A percentile compares a stretch with the other conserved stretches of the same genome.
Conservation (phyloP, 345 rosid genomes). For the Gossypium thurberi region DNA sequence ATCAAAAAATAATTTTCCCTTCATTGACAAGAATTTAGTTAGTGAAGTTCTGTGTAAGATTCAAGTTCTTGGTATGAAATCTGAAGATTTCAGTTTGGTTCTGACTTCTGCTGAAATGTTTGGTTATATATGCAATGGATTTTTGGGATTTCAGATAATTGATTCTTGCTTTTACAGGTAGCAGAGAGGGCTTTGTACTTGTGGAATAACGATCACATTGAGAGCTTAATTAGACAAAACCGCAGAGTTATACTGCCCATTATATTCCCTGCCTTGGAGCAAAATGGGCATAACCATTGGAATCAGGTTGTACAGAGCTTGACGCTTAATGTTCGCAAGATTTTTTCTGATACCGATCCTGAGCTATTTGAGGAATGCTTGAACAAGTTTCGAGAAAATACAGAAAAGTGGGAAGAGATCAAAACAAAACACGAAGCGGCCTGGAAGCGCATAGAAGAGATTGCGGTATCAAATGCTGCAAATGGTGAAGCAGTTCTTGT, state of each 20-base stretch:
- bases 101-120: background rate
- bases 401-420: conserved; percentile 37
- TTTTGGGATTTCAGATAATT: background rate
- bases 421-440: conserved; percentile 46
- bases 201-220: conserved; percentile 74
- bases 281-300: conserved; percentile 61
- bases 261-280: conserved; percentile 59
- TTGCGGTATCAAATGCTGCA: conserved; percentile 28
- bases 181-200: conserved; percentile 69
- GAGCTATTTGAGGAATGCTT: conserved; percentile 55
- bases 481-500: conserved; percentile 23
- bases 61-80: background rate
- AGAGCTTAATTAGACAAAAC: conserved; percentile 56
- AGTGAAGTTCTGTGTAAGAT: background rate
- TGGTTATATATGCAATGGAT: background rate
- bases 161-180: conserved; percentile 34
- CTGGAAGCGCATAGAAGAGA: conserved; percentile 66
- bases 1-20: background rate
- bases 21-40: background rate
- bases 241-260: conserved; percentile 55
- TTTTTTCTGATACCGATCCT: conserved; percentile 58
- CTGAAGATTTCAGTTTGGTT: background rate
- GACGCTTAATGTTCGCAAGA: conserved; percentile 58
- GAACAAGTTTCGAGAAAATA: conserved; percentile 50
- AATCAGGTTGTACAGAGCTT: conserved; percentile 66